Base-by-base conservation (phyloP, 2,329 filamentous ascomycete species). In the Trichoderma lentiforme region DNA sequence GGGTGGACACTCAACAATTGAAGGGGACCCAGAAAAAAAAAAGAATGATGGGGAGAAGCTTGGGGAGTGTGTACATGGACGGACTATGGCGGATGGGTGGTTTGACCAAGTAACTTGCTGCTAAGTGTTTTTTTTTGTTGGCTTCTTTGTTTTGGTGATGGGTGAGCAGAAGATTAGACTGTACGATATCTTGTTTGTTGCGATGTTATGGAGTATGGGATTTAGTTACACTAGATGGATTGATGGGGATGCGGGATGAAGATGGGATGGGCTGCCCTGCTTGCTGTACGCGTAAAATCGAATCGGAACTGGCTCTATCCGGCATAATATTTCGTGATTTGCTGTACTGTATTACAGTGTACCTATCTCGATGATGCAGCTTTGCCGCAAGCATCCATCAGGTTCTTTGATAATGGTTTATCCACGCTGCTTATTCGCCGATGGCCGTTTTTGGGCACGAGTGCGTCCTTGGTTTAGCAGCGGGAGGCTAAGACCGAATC, bases 1-100 rank as follows among this genome's bases (percentile, higher is more conserved):
- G 66, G 75, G 74, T 76, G 74, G 72, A 74, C 39, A 77, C 77
- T 79, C 77, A 79, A 79, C 77, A 78, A 78, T 78, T 78, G 77
- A 43, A 43, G 77, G 77, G 77, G 74, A 73, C 66, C 66, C 66
- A 70, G 51, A 64, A 21, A 58, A 62, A 57, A 69, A 32, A 58
- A 21, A 62, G 30, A 72, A 53, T 63, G 64, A 57, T 62, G 64
- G 70, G 70, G 62, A 30, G 34, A 57, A 15, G 39, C 26, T 36
- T 30, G 47, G 57, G 63, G 47, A 30, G 36, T 34, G 30, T 30
- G 56, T 58, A 34, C 30, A 7, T 60, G 11, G 11, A 11, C 6
- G 3, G 4, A 14, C 0, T 60, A 60, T 60, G 57, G 11, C 3
- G 5, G n/a, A 21, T n/a, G 11, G 30, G 30, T 34, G 26, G 56